Evolutionary conservation across 1,284 basidiomycete genomes (phyloP).

Genomic region (Cutaneotrichosporon sp.): DNA sequence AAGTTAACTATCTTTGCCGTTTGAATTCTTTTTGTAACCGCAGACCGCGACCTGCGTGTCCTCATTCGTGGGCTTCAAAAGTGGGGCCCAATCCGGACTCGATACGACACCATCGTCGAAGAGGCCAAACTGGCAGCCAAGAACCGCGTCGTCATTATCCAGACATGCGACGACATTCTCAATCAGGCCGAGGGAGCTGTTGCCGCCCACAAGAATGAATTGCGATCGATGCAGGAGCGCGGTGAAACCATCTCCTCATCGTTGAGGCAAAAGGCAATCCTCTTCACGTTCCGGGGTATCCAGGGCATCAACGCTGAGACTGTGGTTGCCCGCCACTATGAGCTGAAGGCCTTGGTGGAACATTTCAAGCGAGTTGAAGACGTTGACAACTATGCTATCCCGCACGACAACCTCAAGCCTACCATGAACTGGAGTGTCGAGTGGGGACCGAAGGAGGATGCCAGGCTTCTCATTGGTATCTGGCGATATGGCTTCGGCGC

Average conservation of each 20-base stretch:
- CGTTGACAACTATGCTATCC: constrained; percentile 74
- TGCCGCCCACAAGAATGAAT: constrained; percentile 73
- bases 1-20: constrained; percentile 16
- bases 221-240: constrained; percentile 66
- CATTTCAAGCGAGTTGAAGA: constrained; percentile 65
- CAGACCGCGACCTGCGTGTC: constrained; percentile 89
- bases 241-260: constrained; percentile 65
- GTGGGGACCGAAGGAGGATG: constrained; percentile 90
- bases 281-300: constrained; percentile 84
- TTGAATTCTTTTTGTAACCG: constrained; percentile 5
- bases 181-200: constrained; percentile 78
- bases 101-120: constrained; percentile 86
- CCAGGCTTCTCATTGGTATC: constrained; percentile 88
- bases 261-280: constrained; percentile 69
- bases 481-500: constrained; percentile 92
- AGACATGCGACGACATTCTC: constrained; percentile 89
- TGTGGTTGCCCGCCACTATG: constrained; percentile 80
- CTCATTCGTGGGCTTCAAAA: constrained; percentile 92
- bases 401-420: constrained; percentile 85
- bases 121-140: constrained; percentile 94
- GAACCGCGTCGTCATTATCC: constrained; percentile 86
- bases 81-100: constrained; percentile 94
- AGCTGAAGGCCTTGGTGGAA: constrained; percentile 82
- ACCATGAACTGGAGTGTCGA: constrained; percentile 94
- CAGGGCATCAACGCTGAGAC: constrained; percentile 97